These are phyloP conservation scores for Discostella stelligera DNA, from an alignment of 352 stramenopile genomes.

Conservation along the genomic window DNA sequence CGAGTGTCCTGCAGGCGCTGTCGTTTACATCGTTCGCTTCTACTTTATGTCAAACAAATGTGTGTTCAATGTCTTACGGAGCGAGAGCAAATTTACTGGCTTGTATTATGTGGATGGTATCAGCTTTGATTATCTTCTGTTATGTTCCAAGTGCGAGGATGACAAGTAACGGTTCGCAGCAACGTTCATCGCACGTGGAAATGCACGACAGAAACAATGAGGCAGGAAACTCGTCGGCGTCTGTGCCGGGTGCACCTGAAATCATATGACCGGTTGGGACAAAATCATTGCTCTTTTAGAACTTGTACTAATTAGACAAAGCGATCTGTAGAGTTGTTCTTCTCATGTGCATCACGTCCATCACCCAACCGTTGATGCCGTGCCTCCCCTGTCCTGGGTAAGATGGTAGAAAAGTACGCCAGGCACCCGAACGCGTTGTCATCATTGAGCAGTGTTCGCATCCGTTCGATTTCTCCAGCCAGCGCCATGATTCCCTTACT, in stretches of 20 bases:
- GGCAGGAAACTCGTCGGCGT: background rate
- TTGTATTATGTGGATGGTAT: conserved; percentile 49
- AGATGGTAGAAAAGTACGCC: conserved; percentile 32
- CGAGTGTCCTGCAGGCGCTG: conserved; percentile 49
- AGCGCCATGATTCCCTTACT: conserved; percentile 70
- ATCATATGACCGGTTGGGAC: background rate
- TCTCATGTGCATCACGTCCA: conserved; percentile 17
- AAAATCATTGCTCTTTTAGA: background rate
- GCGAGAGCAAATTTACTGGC: conserved; percentile 56
- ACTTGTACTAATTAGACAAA: conserved; percentile 27
- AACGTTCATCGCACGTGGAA: background rate
- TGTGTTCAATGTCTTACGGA: conserved; percentile 56
- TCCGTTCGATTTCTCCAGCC: conserved; percentile 52
- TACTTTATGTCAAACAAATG: conserved; percentile 44
- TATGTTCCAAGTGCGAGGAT: conserved; percentile 42
- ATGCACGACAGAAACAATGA: conserved; percentile 3
- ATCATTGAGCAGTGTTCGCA: conserved; percentile 42
- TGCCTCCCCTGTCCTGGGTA: conserved; percentile 18
- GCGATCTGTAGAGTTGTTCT: conserved; percentile 15
- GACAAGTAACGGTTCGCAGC: background rate
- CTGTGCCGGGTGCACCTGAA: background rate
- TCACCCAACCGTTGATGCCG: conserved; percentile 26
- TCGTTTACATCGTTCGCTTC: conserved; percentile 64
- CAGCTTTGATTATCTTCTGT: conserved; percentile 47
- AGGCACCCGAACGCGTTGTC: conserved; percentile 40